Evolutionary conservation across 495 filamentous ascomycete genomes (phyloP).

Genomic region (Tuber aestivum): DNA sequence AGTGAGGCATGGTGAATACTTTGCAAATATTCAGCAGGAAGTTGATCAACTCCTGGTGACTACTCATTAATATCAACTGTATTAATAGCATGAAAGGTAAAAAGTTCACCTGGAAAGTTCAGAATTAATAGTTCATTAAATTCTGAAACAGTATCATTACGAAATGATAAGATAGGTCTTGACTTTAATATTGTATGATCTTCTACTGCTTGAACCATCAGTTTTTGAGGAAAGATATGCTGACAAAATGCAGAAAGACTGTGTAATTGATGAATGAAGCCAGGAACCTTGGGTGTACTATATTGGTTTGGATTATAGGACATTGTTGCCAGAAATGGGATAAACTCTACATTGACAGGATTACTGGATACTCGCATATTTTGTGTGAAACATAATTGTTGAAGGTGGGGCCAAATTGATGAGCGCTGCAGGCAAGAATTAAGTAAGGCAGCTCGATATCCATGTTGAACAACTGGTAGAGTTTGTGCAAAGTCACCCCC

Average conservation of each 20-base stretch:
- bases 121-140: not conserved
- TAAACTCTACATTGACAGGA: too few species aligned
- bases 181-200: not conserved
- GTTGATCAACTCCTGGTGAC: not conserved
- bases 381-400: not conserved
- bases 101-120: not conserved
- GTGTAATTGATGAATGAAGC: too few species aligned
- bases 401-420: not conserved
- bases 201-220: not conserved
- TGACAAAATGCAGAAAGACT: too few species aligned
- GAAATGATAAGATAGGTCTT: not conserved
- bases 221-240: not conserved
- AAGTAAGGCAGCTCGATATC: not conserved
- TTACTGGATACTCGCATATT: too few species aligned
- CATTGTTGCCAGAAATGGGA: too few species aligned
- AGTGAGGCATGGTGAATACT: not conserved
- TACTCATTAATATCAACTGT: not conserved
- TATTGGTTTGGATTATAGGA: too few species aligned
- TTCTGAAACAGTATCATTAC: not conserved
- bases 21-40: not conserved
- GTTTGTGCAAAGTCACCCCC: not conserved
- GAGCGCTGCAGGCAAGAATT: not conserved
- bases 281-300: too few species aligned
- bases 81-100: not conserved
- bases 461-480: not conserved